phyloP scores from a whole-genome alignment of 345 rosid genomes.

The Ceriops tagal region DNA sequence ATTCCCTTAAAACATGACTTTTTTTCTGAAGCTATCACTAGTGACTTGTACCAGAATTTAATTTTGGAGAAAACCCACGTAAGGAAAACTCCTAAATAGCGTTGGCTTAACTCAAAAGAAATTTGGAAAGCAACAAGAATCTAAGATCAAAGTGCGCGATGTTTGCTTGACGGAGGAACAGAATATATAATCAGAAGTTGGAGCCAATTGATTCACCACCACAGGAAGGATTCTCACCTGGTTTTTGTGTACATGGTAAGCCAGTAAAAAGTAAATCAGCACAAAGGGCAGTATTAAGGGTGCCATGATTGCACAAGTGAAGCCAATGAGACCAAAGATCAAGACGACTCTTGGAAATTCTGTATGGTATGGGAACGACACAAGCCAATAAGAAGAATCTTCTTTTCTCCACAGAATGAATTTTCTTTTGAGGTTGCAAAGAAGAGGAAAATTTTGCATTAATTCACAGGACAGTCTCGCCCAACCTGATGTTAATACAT shows the following conservation, averaged over 20 bases:
- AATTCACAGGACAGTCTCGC: slow-evolving; percentile 74
- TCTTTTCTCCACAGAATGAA: slow-evolving; percentile 38
- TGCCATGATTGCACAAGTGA: slow-evolving; percentile 74
- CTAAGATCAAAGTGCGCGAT: background rate
- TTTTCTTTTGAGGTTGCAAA: slow-evolving; percentile 48
- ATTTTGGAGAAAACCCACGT: too few species aligned
- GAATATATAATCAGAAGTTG: background rate
- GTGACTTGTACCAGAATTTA: too few species aligned
- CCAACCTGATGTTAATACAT: slow-evolving; percentile 85
- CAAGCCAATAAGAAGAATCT: slow-evolving; percentile 38
- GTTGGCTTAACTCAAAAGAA: too few species aligned
- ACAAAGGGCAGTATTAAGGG: slow-evolving; percentile 78
- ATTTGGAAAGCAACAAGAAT: too few species aligned
- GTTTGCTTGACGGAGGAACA: slow-evolving; percentile 4
- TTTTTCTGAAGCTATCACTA: too few species aligned
- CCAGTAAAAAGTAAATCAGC: slow-evolving; percentile 67
- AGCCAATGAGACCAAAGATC: slow-evolving; percentile 80
- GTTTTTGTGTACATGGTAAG: slow-evolving; percentile 66
- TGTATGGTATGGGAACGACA: slow-evolving; percentile 76
- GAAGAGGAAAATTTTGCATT: slow-evolving; percentile 60
- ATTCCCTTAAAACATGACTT: too few species aligned
- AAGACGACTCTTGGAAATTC: slow-evolving; percentile 79
- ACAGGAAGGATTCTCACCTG: slow-evolving; percentile 46
- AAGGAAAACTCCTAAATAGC: too few species aligned
- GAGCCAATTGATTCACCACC: background rate